Evolutionary conservation across 441 rosid species (phyloP), one percentile per base, ranked within the genome.

Genomic region (Adansonia grandidieri): DNA sequence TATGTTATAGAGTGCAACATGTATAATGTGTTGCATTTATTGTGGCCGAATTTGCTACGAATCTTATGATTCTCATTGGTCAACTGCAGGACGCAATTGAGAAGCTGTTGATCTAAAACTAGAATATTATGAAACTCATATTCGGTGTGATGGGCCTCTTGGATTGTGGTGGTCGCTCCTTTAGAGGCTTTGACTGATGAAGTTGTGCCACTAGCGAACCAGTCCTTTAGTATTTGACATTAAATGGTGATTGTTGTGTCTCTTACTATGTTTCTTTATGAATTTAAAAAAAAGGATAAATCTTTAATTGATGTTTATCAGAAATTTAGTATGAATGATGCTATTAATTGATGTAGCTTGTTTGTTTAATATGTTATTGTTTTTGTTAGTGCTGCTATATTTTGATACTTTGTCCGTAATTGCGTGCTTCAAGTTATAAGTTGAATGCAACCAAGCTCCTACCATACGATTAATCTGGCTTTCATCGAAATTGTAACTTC

Each of bases 101-200:
- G 84, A 95, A 92, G 90, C 93, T 95, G 7, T 85, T 93, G 80
- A 93, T 95, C 83, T 93, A 82, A 9, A 42, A 45, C 47, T 44
- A 44, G 86, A 73, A 53, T 19, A 60, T 32, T 37, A 19, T 9
- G 71, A 51, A 15, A 9, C 24, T 60, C 56, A 80, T 42, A 80
- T 81, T 93, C 89, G 93, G 97, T 87, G 90, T 93, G 97, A 95
- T 89, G 94, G 92, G 95, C 90, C 96, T 90, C 92, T 82, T 77
- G 61, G 84, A 68, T 53, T 48, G 58, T 66, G 47, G 84, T 76
- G 81, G 83, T 73, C 37, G 61, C 80, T 83, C 82, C 83, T 76
- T 69, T 61, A 76, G 82, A 88, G 97, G 94, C 97, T 91, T 89
- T 89, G 98, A 94, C 95, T 87, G 93, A 86, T 75, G 90, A 74